Percentiles rank a stretch among this genome's conserved stretches.
These are phyloP conservation scores for Kazachstania psychrophila DNA, from an alignment of 805 yeast genomes.

Conservation along the genomic window DNA sequence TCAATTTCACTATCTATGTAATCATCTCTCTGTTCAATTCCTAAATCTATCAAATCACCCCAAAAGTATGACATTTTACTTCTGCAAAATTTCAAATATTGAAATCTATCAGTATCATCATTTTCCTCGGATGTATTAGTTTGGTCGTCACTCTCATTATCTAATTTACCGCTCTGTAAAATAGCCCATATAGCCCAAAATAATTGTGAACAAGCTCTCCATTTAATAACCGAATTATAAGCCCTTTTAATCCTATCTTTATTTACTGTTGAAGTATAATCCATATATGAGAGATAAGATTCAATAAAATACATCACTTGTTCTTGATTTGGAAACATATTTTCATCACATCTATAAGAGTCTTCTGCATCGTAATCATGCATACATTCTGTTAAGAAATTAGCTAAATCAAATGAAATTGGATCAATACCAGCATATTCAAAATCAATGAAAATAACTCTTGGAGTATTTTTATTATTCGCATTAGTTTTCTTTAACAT, in stretches of 20 bases:
- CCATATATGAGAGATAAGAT: conserved; percentile 50
- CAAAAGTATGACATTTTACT: conserved; percentile 63
- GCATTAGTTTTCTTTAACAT: conserved; percentile 37
- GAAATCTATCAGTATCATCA: conserved; percentile 49
- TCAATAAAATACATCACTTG: conserved; percentile 58
- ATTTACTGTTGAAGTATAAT: conserved; percentile 20
- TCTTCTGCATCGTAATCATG: conserved; percentile 58
- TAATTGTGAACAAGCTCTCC: conserved; percentile 71
- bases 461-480: conserved; percentile 37
- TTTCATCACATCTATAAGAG: conserved; percentile 37
- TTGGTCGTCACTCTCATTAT: conserved; percentile 5
- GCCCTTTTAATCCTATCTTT: conserved; percentile 36
- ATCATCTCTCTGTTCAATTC: conserved; percentile 33
- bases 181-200: conserved; percentile 90
- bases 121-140: conserved; percentile 24
- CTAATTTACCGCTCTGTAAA: conserved; percentile 49
- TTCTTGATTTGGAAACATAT: conserved; percentile 54
- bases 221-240: conserved; percentile 52
- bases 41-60: conserved; percentile 61
- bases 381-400: conserved; percentile 95
- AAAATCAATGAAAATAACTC: conserved; percentile 83
- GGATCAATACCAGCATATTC: conserved; percentile 84
- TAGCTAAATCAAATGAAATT: conserved; percentile 78
- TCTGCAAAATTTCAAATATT: conserved; percentile 59
- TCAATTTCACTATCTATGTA: conserved; percentile 41